A percentile compares a stretch with the other conserved stretches of the same genome.
These are phyloP conservation scores for Kockovaella imperatae DNA, from an alignment of 768 basidiomycete genomes.

Conservation along the genomic window DNA sequence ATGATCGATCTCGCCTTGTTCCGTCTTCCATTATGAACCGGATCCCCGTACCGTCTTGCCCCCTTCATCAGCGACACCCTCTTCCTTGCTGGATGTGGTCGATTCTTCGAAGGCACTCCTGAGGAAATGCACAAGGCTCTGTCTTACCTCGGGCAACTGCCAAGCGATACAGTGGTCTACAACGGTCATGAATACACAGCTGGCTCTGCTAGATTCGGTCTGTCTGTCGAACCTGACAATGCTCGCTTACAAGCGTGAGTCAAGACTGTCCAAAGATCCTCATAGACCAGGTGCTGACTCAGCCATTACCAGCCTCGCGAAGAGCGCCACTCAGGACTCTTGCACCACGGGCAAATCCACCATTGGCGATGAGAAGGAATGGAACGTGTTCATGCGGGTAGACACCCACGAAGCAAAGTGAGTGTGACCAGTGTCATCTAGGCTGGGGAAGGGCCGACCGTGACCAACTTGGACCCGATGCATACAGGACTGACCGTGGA, in stretches of 20 bases:
- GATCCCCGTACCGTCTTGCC: no score
- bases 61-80: conserved; percentile 63
- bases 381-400: conserved; percentile 92
- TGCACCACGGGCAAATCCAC: conserved; percentile 74
- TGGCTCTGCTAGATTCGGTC: conserved; percentile 62
- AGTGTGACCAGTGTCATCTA: conserved; percentile 36
- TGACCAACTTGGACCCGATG: neutral
- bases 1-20: neutral
- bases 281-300: no score
- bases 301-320: no score
- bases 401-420: conserved; percentile 58
- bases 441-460: neutral
- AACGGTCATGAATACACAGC: conserved; percentile 89
- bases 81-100: conserved; percentile 75
- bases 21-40: no score
- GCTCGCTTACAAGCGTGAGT: conserved; percentile 51
- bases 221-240: conserved; percentile 50
- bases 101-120: conserved; percentile 70
- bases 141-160: conserved; percentile 63
- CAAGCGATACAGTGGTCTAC: conserved; percentile 71
- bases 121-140: conserved; percentile 67
- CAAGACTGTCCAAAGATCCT: neutral
- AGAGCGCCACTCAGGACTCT: conserved; percentile 56
- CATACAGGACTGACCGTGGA: neutral
- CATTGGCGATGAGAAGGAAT: conserved; percentile 84